phyloP scores from a whole-genome alignment of 2,329 filamentous ascomycete species.

The Dactylellina cionopaga region DNA sequence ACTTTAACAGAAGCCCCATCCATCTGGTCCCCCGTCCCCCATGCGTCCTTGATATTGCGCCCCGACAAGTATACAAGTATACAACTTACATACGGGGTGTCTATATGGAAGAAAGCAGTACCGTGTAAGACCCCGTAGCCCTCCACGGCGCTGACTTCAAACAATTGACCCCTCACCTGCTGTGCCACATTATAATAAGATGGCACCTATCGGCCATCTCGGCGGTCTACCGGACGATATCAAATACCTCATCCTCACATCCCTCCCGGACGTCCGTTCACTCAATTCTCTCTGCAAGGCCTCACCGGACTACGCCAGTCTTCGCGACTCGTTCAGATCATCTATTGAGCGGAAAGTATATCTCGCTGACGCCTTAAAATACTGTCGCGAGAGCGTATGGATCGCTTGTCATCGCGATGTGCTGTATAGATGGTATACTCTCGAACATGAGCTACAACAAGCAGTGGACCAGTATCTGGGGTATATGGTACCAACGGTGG shows the following conservation, averaged over 20 bases:
- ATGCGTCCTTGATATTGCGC: too few relatives aligned
- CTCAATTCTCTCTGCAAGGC: neutral
- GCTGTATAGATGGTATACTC: slow-evolving; percentile 7
- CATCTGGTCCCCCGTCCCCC: too few relatives aligned
- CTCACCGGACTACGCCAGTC: neutral
- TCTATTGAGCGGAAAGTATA: neutral
- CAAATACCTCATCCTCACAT: neutral
- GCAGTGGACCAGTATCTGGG: slow-evolving; percentile 21
- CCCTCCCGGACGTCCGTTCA: neutral
- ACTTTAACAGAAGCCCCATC: too few relatives aligned
- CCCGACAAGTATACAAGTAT: too few relatives aligned
- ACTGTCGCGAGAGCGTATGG: slow-evolving; percentile 19
- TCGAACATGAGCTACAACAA: neutral
- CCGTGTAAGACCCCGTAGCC: neutral
- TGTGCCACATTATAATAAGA: too few relatives aligned
- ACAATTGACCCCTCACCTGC: too few relatives aligned
- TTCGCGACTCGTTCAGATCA: neutral
- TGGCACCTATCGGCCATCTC: neutral
- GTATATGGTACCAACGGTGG: neutral
- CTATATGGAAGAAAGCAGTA: too few relatives aligned
- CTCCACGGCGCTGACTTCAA: too few relatives aligned
- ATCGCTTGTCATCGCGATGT: slow-evolving; percentile 11
- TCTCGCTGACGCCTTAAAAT: neutral
- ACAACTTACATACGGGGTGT: too few relatives aligned
- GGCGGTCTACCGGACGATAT: slow-evolving; percentile 3